Percentiles rank a stretch among this genome's conserved stretches.
phyloP scores from a whole-genome alignment of 2,329 filamentous ascomycete genomes.

The Cytospora schulzeri region DNA sequence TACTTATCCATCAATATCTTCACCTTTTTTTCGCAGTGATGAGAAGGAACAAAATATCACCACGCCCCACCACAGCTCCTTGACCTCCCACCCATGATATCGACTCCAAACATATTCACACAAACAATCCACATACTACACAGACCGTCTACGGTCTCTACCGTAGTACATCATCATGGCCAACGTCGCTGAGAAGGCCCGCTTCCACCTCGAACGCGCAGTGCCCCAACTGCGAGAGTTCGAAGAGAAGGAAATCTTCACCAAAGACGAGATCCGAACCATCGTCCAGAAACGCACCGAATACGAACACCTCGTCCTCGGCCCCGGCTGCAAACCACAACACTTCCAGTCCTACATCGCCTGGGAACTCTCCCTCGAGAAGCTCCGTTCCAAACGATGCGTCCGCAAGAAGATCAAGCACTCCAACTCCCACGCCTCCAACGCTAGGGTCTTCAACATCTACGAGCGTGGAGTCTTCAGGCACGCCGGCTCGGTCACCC shows the following conservation, averaged over 20 bases:
- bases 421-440: constrained; percentile 69
- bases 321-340: constrained; percentile 71
- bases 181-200: constrained; percentile 86
- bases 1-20: not conserved
- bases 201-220: constrained; percentile 90
- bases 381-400: constrained; percentile 79
- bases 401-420: constrained; percentile 75
- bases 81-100: not conserved
- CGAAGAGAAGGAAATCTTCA: constrained; percentile 89
- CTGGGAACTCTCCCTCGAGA: constrained; percentile 71
- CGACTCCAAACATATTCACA: constrained; percentile 2
- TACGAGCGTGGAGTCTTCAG: constrained; percentile 84
- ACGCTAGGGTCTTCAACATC: constrained; percentile 84
- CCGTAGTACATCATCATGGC: constrained; percentile 62
- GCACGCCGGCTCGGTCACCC: constrained; percentile 75
- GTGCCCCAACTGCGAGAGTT: constrained; percentile 92
- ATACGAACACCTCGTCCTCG: constrained; percentile 88
- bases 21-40: not conserved
- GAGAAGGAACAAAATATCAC: not conserved
- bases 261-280: constrained; percentile 83
- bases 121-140: not conserved
- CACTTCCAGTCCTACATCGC: constrained; percentile 85
- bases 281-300: constrained; percentile 90
- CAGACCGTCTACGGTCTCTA: not conserved
- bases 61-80: not conserved